Base-by-base conservation (phyloP, 768 basidiomycete genomes). In the Pleurotus sapidus region DNA sequence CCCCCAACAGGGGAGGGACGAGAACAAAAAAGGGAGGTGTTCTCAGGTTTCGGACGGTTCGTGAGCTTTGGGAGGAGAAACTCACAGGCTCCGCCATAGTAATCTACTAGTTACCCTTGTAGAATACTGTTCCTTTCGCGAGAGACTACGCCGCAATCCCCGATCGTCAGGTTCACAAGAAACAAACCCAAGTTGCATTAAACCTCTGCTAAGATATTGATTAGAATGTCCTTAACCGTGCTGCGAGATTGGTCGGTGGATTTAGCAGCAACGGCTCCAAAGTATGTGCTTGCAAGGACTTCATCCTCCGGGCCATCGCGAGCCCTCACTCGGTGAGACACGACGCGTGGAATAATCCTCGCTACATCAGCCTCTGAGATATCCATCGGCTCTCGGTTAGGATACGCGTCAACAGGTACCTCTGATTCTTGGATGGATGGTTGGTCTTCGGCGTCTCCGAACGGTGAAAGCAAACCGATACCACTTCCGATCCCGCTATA, bases 31-130 rank as follows among this genome's bases (percentile, higher is more conserved):
- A 78, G 88, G 18, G 88, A 93, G 64, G 90, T 93, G 0, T 94
- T 97, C 68, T 91, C 91, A 2, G 94, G 95, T 64, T 86, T 96
- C 64, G 77, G 88, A 63, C 78, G 94, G 15, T 88, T 97, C 67
- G 92, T 97, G 46, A 93, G 86, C 62, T 96, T 97, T 70, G 93
- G 92, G 0, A 73, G 93, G 59, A 77, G 93, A 66, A 82, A 91
- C 60, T 74, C 85, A 11, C 59, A 63, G 59, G 55, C 46, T 12
- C 64, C 55, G 34, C 27, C 23, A 24, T 39, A 40, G 7, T 25
- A 12, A 42, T 25, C 7, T 18, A 6, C 3, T 9, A 37, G 37
- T n/a, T 46, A 34, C 53, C 8, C 7, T 55, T 38, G n/a, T 40
- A 38, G 25, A 37, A 38, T 55, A 38, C n/a, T 39, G 8, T 25